Conservation (phyloP, 352 stramenopile genomes). For the Phytophthora multivora region DNA sequence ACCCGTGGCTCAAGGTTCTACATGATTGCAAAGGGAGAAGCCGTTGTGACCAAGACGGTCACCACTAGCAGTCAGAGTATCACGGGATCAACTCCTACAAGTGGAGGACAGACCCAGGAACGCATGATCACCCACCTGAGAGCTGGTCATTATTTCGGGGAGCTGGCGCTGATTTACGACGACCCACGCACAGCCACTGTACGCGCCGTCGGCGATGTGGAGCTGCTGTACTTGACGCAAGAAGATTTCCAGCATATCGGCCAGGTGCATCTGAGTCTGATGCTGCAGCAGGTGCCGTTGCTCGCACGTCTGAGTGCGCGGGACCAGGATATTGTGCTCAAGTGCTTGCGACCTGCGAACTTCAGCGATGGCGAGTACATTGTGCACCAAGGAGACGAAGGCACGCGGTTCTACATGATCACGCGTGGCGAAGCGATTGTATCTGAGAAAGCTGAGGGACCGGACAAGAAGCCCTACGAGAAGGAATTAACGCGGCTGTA, state of each 20-base stretch:
- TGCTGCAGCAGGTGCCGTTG: conserved; percentile 87
- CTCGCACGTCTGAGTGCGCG: conserved; percentile 67
- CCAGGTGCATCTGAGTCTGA: conserved; percentile 86
- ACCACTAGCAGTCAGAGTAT: conserved; percentile 37
- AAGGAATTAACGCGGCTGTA: conserved; percentile 86
- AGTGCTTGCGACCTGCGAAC: conserved; percentile 78
- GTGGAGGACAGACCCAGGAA: conserved; percentile 56
- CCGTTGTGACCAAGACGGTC: conserved; percentile 84
- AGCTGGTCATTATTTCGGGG: conserved; percentile 93
- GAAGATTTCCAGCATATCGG: conserved; percentile 89
- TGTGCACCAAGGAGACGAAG: conserved; percentile 88
- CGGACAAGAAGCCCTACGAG: conserved; percentile 55
- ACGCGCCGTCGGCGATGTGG: conserved; percentile 74
- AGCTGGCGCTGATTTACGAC: conserved; percentile 92
- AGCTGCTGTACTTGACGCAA: conserved; percentile 85
- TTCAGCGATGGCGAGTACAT: conserved; percentile 90
- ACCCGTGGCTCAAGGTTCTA: conserved; percentile 87
- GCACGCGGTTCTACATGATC: conserved; percentile 91
- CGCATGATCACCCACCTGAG: conserved; percentile 90
- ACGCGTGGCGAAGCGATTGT: conserved; percentile 86
- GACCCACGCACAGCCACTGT: conserved; percentile 88
- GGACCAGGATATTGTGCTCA: conserved; percentile 86
- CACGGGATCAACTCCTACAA: conserved; percentile 32
- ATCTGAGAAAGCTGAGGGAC: conserved; percentile 57
- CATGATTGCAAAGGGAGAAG: conserved; percentile 90